Percentiles rank a stretch among this genome's conserved stretches.
Conservation (phyloP, 768 basidiomycete species). For the Punctularia strigosozonata region DNA sequence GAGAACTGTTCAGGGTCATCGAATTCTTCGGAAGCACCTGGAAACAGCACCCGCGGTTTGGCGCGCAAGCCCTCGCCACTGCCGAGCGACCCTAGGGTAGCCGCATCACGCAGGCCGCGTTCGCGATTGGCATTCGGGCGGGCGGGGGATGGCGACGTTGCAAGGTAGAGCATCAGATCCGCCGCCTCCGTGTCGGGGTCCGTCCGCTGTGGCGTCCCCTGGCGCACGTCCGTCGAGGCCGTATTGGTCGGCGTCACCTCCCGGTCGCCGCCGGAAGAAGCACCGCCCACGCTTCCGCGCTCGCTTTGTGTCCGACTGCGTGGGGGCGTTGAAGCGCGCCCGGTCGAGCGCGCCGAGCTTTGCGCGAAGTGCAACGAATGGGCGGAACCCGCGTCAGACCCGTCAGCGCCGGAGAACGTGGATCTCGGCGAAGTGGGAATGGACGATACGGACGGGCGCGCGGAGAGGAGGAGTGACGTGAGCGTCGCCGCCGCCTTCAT, state of each 20-base stretch:
- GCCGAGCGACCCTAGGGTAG: conserved; percentile 45
- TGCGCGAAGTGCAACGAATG: conserved; percentile 57
- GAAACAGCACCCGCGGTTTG: conserved; percentile 64
- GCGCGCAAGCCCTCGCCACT: conserved; percentile 37
- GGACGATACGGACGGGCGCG: conserved; percentile 43
- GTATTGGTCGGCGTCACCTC: conserved; percentile 25
- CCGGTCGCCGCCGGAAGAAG: too few species aligned
- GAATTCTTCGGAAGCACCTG: too few species aligned
- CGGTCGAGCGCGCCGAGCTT: conserved; percentile 46
- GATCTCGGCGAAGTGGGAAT: conserved; percentile 62
- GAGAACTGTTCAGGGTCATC: too few species aligned
- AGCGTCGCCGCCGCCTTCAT: conserved; percentile 79
- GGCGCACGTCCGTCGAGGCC: too few species aligned
- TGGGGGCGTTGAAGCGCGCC: conserved; percentile 22
- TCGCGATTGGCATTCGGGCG: conserved; percentile 36
- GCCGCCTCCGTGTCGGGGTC: conserved; percentile 83
- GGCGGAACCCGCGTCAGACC: conserved; percentile 51
- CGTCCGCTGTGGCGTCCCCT: too few species aligned
- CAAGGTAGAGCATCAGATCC: conserved; percentile 76
- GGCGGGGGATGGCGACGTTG: conserved; percentile 75
- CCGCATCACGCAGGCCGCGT: conserved; percentile 36
- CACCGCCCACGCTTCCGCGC: conserved; percentile 16
- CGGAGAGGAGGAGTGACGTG: conserved; percentile 57
- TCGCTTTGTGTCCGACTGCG: conserved; percentile 22
- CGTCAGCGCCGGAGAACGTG: conserved; percentile 55